Evolutionary conservation across 2,329 filamentous ascomycete species (phyloP), one percentile per base, ranked within the genome.

Genomic region (Colletotrichum siamense): DNA sequence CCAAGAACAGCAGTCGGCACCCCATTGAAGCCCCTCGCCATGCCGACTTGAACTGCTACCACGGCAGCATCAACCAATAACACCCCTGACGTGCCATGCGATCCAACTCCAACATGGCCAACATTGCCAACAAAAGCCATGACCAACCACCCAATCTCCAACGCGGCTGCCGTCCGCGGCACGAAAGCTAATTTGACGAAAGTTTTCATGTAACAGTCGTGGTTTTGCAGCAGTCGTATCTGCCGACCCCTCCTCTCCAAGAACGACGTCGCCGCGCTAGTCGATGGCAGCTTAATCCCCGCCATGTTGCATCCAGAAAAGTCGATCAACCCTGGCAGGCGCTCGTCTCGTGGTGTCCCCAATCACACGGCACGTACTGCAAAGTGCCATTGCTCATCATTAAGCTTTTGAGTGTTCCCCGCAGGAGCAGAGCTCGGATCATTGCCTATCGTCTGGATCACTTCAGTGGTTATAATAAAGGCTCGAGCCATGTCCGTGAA

Each of bases 141-240:
- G 36, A 2, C 18, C n/a, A 28, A 32, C n/a, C n/a, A 24, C 32
- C 26, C 26, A 39, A 15, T 39, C 4, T 15, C 26, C 15, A n/a
- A 32, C 28, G 44, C 63, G n/a, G 59, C 59, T 76, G 64, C 44
- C 30, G 30, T 61, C 57, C 57, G 15, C 24, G 13, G 32, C 22
- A 26, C 16, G 26, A 64, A 76, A 73, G 36, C 28, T 74, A 52
- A 65, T 52, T 30, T 22, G 16, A 61, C 22, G 49, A 76, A 64
- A 22, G 71, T 76, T 76, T 52, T 32, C 44, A 26, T 76, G 74
- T 65, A 69, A 76, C 74, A 39, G 28, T 66, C 44, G 59, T 26
- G 64, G 74, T 76, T 76, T 76, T 73, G 64, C 34, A 62, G 74
- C 6, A 65, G 57, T 55, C 30, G 59, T 65, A 44, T 74, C 65